A percentile compares a stretch with the other conserved stretches of the same genome.
Conservation (phyloP, 148 eudicot genomes). For the Rhododendron ferrugineum region DNA sequence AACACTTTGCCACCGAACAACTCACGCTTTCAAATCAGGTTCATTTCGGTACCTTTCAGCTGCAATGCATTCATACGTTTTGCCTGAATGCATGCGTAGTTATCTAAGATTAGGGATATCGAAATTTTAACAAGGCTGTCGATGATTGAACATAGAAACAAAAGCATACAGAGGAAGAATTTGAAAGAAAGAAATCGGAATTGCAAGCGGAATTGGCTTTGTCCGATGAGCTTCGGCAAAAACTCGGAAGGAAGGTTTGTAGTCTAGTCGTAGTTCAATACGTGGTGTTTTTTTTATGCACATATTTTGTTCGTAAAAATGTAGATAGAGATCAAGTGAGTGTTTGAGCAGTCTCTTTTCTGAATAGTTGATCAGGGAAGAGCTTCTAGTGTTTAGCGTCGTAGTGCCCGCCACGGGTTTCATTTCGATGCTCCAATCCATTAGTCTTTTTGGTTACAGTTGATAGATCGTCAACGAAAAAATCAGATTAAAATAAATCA, state of each 20-base stretch:
- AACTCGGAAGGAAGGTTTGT: conserved; percentile 43
- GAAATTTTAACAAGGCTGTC: background rate
- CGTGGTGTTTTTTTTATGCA: background rate
- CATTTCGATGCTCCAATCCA: background rate
- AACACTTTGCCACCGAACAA: conserved; percentile 35
- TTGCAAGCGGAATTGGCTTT: conserved; percentile 36
- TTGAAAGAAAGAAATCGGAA: conserved; percentile 28
- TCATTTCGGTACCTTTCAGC: background rate
- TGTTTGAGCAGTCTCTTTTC: background rate
- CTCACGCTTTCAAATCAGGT: conserved; percentile 39
- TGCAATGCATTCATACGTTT: background rate
- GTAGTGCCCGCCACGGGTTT: background rate
- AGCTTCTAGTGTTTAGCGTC: background rate
- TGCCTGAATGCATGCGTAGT: background rate
- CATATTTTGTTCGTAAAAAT: conserved; percentile 16
- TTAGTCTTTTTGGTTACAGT: background rate
- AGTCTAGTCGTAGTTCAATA: background rate
- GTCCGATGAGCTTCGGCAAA: conserved; percentile 33
- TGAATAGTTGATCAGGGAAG: background rate
- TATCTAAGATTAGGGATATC: background rate
- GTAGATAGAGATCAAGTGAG: conserved; percentile 8
- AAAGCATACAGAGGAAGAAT: conserved; percentile 43
- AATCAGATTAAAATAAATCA: background rate
- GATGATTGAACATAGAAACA: conserved; percentile 26
- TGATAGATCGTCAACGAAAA: background rate